Base-by-base conservation (phyloP, 495 filamentous ascomycete genomes). In the Letharia columbiana region DNA sequence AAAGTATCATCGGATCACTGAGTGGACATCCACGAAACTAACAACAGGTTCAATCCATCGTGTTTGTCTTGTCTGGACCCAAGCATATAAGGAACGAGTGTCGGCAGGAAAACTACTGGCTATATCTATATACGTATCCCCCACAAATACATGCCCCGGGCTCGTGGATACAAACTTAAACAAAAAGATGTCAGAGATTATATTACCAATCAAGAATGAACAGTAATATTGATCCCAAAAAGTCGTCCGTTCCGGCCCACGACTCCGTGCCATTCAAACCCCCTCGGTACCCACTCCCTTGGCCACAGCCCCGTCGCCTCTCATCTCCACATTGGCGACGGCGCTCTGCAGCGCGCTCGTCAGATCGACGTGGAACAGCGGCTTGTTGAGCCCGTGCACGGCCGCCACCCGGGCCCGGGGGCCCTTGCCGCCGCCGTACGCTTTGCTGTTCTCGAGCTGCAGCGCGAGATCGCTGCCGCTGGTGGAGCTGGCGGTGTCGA, bases 311-410 rank as follows among this genome's bases (percentile, higher is more conserved):
- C 64, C 64, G 4, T 54, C 64, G 2, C 64, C 70, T 45, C 80
- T 76, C 47, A 77, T 78, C 79, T 88, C 81, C 11, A 86, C 85
- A 70, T 92, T 96, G 41, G 86, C 83, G 69, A 98, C 83, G 20
- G 91, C 93, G 75, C 90, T 93, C 75, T 96, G 89, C 71, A 98
- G 73, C 35, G 94, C 94, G 71, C 89, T 93, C 18, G 92, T 96
- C 39, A 98, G 75, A 73, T 98, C 94, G 65, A 95, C 85, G 71
- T 98, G 95, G 84, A 98, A 98, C 69, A 96, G 83, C 57, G 94
- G 94, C 70, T 91, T 76, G 76, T 94, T 92, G 65, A 96, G 79
- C 54, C 94, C 90, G 68, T 91, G 89, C 47, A 97, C 88, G 17
- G 89, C 79, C 3, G 89, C 90, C 44, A 85, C 75, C 73, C 76